These are phyloP conservation scores for Globisporangium apiculatum DNA, from an alignment of 352 stramenopile genomes.

Conservation along the genomic window DNA sequence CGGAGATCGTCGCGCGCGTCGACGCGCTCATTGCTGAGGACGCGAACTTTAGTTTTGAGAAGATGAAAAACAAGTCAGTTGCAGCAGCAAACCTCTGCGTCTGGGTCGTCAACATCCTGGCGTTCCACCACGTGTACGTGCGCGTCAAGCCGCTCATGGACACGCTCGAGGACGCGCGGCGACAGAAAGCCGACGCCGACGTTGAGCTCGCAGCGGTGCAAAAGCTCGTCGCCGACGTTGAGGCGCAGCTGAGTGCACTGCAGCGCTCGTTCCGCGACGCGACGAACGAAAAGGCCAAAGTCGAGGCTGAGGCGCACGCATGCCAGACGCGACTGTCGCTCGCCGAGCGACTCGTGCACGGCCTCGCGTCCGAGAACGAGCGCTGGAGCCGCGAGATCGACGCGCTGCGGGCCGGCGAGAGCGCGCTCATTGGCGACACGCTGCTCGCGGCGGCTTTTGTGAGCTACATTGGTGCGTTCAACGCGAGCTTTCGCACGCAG, in stretches of 20 bases:
- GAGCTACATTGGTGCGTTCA: conserved; percentile 91
- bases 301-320: conserved; percentile 79
- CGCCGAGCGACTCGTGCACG: conserved; percentile 85
- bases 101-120: conserved; percentile 93
- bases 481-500: conserved; percentile 66
- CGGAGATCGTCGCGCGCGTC: conserved; percentile 79
- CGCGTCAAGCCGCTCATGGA: conserved; percentile 95
- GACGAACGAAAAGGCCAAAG: conserved; percentile 89
- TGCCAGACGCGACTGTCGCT: conserved; percentile 85
- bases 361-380: conserved; percentile 83
- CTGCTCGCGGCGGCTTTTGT: conserved; percentile 87
- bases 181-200: conserved; percentile 73
- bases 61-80: conserved; percentile 91
- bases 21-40: conserved; percentile 83
- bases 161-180: conserved; percentile 74
- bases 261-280: conserved; percentile 79
- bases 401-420: conserved; percentile 57
- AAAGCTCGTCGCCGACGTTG: conserved; percentile 77
- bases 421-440: conserved; percentile 82
- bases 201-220: conserved; percentile 74
- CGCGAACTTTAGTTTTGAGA: conserved; percentile 90
- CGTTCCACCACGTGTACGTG: conserved; percentile 90
- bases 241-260: conserved; percentile 66
- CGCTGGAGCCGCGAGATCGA: conserved; percentile 89
- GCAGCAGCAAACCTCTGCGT: conserved; percentile 89